Evolutionary conservation across 768 basidiomycete genomes (phyloP), one percentile per base, ranked within the genome.

Genomic region (Auricularia cornea): DNA sequence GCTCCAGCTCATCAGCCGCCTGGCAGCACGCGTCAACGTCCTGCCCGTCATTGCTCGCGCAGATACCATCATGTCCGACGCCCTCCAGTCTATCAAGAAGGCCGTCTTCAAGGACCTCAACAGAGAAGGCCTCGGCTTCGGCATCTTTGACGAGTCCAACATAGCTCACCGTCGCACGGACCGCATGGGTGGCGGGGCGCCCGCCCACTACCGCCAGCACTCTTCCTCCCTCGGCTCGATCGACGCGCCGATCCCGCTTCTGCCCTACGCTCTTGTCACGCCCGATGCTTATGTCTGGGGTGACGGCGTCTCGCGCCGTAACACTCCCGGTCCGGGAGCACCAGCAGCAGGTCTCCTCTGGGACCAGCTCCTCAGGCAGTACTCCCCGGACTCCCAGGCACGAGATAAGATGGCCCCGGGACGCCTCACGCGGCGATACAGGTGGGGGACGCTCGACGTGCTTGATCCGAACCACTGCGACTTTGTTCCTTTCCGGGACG

Each of bases 381-480:
- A 92, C 79, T 81, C 84, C 66, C 87, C 86, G 11, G 44, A 48
- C 44, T 12, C 12, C 44, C 44, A 48, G 44, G 44, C 44, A 48
- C 44, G 20, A 48, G 44, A 48, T 52, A 86, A 84, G 71, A 76
- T 85, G 60, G 70, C 75, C 61, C 80, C 81, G 51, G 86, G 85
- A 60, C 87, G 84, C 72, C 90, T 86, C 72, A 76, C 82, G 52
- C 83, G 92, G 62, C 81, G 73, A 67, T 94, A 90, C 74, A 84
- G 91, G 57, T 95, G 93, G 93, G 93, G 93, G 30, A 80, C 77
- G 67, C 79, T 94, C 68, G 89, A 93, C 71, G 87, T 91, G 56
- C 77, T 93, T 68, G 88, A 94, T 73, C 80, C 83, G 23, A 81
- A 74, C 41, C 92, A 95, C 69, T 87, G 85, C 70, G 94, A 96